These are phyloP conservation scores for Sanghuangporus baumii DNA, from an alignment of 1,284 basidiomycete genomes.

Conservation along the genomic window DNA sequence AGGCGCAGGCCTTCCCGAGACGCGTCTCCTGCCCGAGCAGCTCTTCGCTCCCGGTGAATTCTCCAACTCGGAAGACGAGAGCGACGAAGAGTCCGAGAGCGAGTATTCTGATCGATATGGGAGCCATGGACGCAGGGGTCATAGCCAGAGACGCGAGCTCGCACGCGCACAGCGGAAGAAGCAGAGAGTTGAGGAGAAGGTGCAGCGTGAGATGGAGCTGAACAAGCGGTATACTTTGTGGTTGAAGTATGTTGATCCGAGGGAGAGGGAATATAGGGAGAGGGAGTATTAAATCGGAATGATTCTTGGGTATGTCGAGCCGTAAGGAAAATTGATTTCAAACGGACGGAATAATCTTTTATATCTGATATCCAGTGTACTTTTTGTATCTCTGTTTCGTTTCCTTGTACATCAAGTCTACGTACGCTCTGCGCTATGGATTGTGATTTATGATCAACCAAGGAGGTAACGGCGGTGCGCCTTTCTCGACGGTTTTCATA, in stretches of 20 bases:
- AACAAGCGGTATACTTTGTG: conserved; percentile 60
- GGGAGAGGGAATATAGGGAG: not conserved
- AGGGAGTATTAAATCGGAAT: not conserved
- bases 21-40: conserved; percentile 35
- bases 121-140: conserved; percentile 19
- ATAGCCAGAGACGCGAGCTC: conserved; percentile 33
- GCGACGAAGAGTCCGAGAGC: conserved; percentile 10
- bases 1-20: conserved; percentile 46
- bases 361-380: not conserved
- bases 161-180: conserved; percentile 35
- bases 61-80: conserved; percentile 26
- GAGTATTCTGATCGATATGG: conserved; percentile 25
- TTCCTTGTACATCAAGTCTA: not conserved
- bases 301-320: not conserved
- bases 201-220: conserved; percentile 51
- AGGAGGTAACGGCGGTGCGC: no score
- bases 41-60: conserved; percentile 29
- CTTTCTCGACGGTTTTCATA: no score
- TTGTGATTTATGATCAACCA: no score
- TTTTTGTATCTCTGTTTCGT: not conserved
- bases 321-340: not conserved
- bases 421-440: no score
- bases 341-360: no score
- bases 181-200: conserved; percentile 49
- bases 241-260: conserved; percentile 39